Conservation (phyloP, 768 basidiomycete species). For the Mycena sanguinolenta region DNA sequence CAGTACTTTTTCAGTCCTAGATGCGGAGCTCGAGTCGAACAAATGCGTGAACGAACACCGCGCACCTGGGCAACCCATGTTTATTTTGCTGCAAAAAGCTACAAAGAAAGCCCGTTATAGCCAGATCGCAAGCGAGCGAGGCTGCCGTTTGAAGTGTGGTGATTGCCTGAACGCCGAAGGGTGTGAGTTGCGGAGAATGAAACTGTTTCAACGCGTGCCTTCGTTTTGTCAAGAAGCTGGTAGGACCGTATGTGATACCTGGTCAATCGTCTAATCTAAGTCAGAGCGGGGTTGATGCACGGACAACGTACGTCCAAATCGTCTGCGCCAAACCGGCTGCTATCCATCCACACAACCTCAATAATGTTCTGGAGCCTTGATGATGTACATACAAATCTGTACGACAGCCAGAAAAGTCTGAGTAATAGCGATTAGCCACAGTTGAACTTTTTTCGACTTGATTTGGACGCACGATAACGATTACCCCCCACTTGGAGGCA, state of each 20-base stretch:
- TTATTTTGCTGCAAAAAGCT: constrained; percentile 18
- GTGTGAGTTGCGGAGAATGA: background rate
- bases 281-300: background rate
- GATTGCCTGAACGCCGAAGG: constrained; percentile 8
- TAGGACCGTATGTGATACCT: constrained; percentile 26
- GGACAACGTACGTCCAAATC: constrained; percentile 11
- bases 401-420: constrained; percentile 19
- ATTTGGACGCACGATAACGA: constrained; percentile 16
- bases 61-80: constrained; percentile 23
- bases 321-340: constrained; percentile 30
- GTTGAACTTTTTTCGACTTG: background rate
- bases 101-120: constrained; percentile 29
- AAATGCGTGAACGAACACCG: too few species aligned
- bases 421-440: background rate
- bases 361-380: background rate
- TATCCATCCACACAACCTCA: background rate
- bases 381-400: constrained; percentile 19
- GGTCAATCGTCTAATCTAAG: background rate
- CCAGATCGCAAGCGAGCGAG: constrained; percentile 27
- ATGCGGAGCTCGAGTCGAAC: background rate
- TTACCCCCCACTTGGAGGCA: constrained; percentile 5
- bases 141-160: constrained; percentile 32
- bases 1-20: constrained; percentile 25
- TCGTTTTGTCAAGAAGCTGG: constrained; percentile 25
- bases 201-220: constrained; percentile 1